These are phyloP conservation scores for Phytophthora ramorum DNA, from an alignment of 352 stramenopile species.

Conservation along the genomic window DNA sequence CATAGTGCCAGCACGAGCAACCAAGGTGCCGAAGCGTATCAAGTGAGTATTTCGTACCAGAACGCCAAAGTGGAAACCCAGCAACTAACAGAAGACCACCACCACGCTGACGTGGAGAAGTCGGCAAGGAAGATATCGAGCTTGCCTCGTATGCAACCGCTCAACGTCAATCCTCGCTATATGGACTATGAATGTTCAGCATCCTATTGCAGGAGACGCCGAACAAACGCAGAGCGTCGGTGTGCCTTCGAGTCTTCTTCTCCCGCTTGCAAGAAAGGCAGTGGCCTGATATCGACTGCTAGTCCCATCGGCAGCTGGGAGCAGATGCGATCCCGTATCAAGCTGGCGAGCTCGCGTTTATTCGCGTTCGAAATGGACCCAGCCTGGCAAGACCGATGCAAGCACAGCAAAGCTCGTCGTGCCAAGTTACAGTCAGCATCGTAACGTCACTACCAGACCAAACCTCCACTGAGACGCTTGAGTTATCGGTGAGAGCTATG, in stretches of 20 bases:
- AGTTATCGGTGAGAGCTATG: background rate
- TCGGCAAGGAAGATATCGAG: background rate
- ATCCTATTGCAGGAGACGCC: slow-evolving; percentile 16
- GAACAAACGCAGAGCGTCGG: slow-evolving; percentile 14
- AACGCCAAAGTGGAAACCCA: background rate
- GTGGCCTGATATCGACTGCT: background rate
- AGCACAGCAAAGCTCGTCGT: background rate
- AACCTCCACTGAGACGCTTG: background rate
- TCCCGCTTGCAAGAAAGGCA: background rate
- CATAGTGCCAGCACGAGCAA: background rate
- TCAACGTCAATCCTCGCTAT: slow-evolving; percentile 17
- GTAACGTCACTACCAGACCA: background rate
- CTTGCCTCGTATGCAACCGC: background rate
- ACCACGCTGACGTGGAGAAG: background rate
- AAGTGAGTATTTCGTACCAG: background rate
- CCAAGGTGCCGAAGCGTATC: background rate
- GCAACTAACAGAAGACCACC: background rate
- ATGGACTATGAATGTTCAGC: slow-evolving; percentile 18
- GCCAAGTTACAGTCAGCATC: background rate
- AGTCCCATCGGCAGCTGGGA: background rate
- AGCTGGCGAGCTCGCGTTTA: background rate
- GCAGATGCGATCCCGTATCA: background rate
- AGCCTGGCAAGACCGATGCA: background rate
- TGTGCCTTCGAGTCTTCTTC: slow-evolving; percentile 7
- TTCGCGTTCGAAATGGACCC: background rate